Conservation (phyloP, 257 asterid genomes). For the Nemophila menziesii region DNA sequence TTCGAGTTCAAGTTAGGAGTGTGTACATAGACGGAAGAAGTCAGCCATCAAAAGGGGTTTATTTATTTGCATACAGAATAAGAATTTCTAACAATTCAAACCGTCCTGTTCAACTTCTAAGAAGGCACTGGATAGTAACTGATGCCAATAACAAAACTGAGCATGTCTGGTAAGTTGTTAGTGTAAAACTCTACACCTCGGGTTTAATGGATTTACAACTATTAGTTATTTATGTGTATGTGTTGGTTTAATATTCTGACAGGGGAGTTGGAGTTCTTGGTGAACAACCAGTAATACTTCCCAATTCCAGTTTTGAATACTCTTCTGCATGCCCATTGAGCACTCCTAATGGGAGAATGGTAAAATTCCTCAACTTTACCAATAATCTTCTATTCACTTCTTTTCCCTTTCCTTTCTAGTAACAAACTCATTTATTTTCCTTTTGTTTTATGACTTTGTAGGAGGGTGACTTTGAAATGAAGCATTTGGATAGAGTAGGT, state of each 20-base stretch:
- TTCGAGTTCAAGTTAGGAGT: constrained; percentile 84
- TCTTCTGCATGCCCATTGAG: constrained; percentile 87
- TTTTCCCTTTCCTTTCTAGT: not conserved
- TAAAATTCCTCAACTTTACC: constrained; percentile 17
- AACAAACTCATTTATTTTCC: constrained; percentile 1
- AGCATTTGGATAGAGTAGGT: constrained; percentile 48
- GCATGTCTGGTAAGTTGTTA: constrained; percentile 49
- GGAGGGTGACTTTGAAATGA: constrained; percentile 85
- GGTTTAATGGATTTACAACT: not conserved
- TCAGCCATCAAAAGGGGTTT: constrained; percentile 70
- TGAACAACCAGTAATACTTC: constrained; percentile 89
- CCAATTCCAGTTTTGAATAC: constrained; percentile 67
- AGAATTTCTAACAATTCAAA: constrained; percentile 71
- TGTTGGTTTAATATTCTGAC: constrained; percentile 7
- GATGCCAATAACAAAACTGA: constrained; percentile 69
- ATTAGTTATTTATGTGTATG: not conserved
- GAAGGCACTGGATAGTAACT: constrained; percentile 89
- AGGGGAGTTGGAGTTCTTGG: constrained; percentile 87
- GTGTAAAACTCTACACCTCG: constrained; percentile 1
- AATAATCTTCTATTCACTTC: not conserved
- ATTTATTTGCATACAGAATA: constrained; percentile 71
- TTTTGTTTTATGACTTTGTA: constrained; percentile 11
- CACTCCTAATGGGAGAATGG: constrained; percentile 82
- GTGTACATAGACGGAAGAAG: constrained; percentile 68
- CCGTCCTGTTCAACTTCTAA: constrained; percentile 83